These are phyloP conservation scores for Aureobasidium namibiae DNA, from an alignment of 2,329 filamentous ascomycete species.

Conservation along the genomic window DNA sequence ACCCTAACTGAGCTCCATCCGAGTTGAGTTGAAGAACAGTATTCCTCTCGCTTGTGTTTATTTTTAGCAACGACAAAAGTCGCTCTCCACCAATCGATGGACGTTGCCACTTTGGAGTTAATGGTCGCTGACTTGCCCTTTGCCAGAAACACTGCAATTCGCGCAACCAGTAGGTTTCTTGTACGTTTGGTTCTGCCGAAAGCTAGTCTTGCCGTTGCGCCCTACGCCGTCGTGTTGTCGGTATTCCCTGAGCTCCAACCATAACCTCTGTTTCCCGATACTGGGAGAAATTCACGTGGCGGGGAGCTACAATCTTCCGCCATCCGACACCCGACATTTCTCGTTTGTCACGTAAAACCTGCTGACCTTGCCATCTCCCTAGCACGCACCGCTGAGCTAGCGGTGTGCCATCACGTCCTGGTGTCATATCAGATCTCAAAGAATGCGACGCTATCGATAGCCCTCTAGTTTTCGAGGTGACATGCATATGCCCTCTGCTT, in stretches of 20 bases:
- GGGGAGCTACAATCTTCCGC: not conserved
- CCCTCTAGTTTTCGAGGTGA: not conserved
- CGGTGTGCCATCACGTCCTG: not conserved
- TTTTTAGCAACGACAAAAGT: slow-evolving; percentile 7
- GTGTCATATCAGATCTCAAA: not conserved
- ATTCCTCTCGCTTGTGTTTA: slow-evolving; percentile 5
- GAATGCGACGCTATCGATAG: not conserved
- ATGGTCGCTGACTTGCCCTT: not conserved
- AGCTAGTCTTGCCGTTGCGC: not conserved
- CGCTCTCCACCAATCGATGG: slow-evolving; percentile 3
- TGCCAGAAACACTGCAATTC: not conserved
- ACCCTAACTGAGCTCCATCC: not conserved
- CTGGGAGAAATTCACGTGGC: not conserved
- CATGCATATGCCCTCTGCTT: slow-evolving; percentile 1
- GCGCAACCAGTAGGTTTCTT: not conserved
- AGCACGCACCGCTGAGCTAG: not conserved
- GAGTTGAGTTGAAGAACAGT: not conserved
- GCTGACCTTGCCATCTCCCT: not conserved
- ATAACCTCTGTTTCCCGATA: not conserved
- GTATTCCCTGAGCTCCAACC: not conserved
- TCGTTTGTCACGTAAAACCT: not conserved
- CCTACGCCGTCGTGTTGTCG: not conserved
- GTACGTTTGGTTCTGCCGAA: not conserved
- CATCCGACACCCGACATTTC: slow-evolving; percentile 5
- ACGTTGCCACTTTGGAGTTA: slow-evolving; percentile 2